Evolutionary conservation across 2,329 filamentous ascomycete genomes (phyloP), one percentile per base, ranked within the genome.

Genomic region (Alternaria gansuensis): DNA sequence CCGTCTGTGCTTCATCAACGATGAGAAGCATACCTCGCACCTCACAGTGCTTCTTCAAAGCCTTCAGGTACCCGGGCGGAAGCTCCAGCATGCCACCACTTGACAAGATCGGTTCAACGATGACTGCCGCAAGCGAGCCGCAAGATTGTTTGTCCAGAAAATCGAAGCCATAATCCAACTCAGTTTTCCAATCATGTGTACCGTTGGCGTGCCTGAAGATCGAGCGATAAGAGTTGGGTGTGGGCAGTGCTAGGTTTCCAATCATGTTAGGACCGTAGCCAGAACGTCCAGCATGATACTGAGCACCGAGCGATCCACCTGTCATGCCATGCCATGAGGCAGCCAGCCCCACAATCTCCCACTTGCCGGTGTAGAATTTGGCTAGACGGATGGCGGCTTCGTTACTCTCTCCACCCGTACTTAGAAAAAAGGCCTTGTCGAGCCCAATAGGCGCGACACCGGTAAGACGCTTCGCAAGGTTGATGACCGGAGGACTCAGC

Each of bases 311-410:
- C 0, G 86, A 80, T 3, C 79, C 83, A 4, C 79, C 78, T 0
- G 86, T 89, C 57, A 90, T 78, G 14, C 87, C 87, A 72, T 90
- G 87, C 78, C 83, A 90, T 33, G 83, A 85, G 0, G 83, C 83
- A 0, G 81, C 81, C 51, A 89, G 78, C 0, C 80, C 87, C 5
- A 89, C 85, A 50, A 90, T 82, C 70, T 89, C 86, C 65, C 86
- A 89, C 51, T 87, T 88, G 1, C 86, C 85, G 0, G 87, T 90
- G 66, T 83, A 87, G 9, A 80, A 75, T 65, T 90, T 90, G 3
- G 87, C 87, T 64, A 90, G 80, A 56, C 86, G 85, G 57, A 90
- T 87, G 2, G 87, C 87, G 3, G 85, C 86, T 63, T 90, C 87
- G 59, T 75, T 80, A 36, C 66, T 72, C 40, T 77, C 75, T 3